phyloP scores from a whole-genome alignment of 108 stramenopile species.

The Cylindrotheca closterium region DNA sequence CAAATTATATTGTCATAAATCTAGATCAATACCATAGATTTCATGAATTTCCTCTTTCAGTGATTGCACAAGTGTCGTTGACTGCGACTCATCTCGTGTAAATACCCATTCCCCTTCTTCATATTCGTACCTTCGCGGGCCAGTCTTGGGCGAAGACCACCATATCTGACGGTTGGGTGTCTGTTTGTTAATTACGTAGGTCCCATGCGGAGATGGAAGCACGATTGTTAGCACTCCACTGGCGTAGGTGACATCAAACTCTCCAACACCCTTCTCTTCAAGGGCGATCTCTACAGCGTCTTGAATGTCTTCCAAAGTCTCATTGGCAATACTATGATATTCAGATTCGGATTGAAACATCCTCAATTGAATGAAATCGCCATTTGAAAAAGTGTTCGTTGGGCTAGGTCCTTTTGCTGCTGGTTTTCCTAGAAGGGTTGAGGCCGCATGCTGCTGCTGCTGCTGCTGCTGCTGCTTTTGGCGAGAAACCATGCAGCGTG shows the following conservation, averaged over 20 bases:
- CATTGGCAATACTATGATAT: slow-evolving; percentile 87
- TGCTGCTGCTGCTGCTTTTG: too few relatives aligned
- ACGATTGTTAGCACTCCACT: slow-evolving; percentile 75
- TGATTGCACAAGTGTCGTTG: slow-evolving; percentile 23
- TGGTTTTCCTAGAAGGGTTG: too few relatives aligned
- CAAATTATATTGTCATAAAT: slow-evolving; percentile 13
- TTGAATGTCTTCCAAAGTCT: slow-evolving; percentile 83
- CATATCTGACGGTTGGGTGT: slow-evolving; percentile 91
- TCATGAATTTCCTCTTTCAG: slow-evolving; percentile 58
- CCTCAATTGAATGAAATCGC: slow-evolving; percentile 1
- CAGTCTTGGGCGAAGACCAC: slow-evolving; percentile 91
- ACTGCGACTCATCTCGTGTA: slow-evolving; percentile 56
- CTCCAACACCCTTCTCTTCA: slow-evolving; percentile 56
- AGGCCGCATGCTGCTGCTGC: too few relatives aligned
- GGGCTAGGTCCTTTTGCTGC: too few relatives aligned
- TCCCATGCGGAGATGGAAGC: slow-evolving; percentile 78
- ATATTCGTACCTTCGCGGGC: slow-evolving; percentile 88
- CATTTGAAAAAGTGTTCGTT: too few relatives aligned
- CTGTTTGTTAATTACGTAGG: slow-evolving; percentile 97
- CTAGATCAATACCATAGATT: slow-evolving; percentile 50
- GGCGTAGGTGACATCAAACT: slow-evolving; percentile 68
- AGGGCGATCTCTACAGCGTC: slow-evolving; percentile 82
- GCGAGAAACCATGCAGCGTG: too few relatives aligned
- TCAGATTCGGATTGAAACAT: slow-evolving; percentile 66
- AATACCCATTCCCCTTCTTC: slow-evolving; percentile 68